phyloP scores from a whole-genome alignment of 2,329 filamentous ascomycete species.

The Cytospora schulzeri region DNA sequence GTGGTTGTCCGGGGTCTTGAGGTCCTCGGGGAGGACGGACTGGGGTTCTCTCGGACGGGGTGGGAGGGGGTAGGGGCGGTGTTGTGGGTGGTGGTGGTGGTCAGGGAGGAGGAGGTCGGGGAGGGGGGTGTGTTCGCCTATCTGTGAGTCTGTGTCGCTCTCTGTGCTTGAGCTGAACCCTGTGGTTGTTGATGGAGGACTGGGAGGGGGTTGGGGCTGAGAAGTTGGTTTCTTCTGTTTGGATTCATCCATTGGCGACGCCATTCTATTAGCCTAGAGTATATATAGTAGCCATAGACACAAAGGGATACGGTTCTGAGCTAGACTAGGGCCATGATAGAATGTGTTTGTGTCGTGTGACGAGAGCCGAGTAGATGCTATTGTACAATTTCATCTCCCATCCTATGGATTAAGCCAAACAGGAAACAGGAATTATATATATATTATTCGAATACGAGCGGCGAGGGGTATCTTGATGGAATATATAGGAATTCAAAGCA shows the following conservation, averaged over 20 bases:
- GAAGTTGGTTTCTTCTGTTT: neutral
- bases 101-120: conserved; percentile 32
- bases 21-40: conserved; percentile 71
- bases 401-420: too few relatives aligned
- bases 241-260: neutral
- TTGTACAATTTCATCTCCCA: too few relatives aligned
- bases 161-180: conserved; percentile 34
- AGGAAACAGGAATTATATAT: too few relatives aligned
- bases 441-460: too few relatives aligned
- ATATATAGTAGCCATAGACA: neutral
- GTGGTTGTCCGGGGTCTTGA: conserved; percentile 81
- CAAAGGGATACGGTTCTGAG: neutral
- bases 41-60: conserved; percentile 57
- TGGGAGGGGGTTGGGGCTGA: neutral
- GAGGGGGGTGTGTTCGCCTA: conserved; percentile 27
- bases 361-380: too few relatives aligned
- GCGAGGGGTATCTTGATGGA: too few relatives aligned
- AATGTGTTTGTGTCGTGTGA: too few relatives aligned
- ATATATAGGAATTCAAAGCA: too few relatives aligned
- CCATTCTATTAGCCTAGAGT: neutral
- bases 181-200: neutral
- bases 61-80: conserved; percentile 66
- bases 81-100: neutral
- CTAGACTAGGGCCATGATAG: too few relatives aligned
- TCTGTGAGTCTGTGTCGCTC: conserved; percentile 31